These are phyloP conservation scores for Musa beccarii DNA, from an alignment of 176 grass and related monocot species.

Conservation along the genomic window DNA sequence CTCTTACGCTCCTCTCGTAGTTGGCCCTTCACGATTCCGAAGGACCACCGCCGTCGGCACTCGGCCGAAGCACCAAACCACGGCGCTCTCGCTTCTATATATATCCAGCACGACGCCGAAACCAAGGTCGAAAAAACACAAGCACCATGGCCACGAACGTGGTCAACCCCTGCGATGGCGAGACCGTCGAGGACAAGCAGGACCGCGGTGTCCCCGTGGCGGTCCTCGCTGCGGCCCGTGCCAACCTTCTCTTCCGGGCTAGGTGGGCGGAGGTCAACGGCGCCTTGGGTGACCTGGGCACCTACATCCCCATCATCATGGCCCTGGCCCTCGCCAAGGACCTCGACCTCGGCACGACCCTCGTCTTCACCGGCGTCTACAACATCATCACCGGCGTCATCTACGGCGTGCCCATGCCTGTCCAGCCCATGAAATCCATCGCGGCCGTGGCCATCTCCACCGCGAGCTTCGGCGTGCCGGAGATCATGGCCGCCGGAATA, in stretches of 20 bases:
- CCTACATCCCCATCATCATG: constrained; percentile 83
- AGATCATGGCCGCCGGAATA: constrained; percentile 72
- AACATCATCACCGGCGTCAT: constrained; percentile 41
- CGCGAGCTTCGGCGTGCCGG: constrained; percentile 35
- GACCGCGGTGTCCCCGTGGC: not conserved
- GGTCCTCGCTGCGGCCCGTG: not conserved
- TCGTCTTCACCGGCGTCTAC: constrained; percentile 46
- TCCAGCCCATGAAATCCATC: constrained; percentile 36
- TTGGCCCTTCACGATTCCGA: too few relatives aligned
- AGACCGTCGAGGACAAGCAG: too few relatives aligned
- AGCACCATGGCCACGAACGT: too few relatives aligned
- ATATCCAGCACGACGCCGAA: too few relatives aligned
- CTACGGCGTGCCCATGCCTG: constrained; percentile 49
- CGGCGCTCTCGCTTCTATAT: too few relatives aligned
- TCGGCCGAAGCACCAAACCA: too few relatives aligned
- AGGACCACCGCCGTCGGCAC: too few relatives aligned
- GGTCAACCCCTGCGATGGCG: too few relatives aligned
- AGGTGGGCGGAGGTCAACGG: constrained; percentile 68
- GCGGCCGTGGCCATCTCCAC: constrained; percentile 35
- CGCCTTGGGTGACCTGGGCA: constrained; percentile 77
- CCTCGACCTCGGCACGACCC: constrained; percentile 43
- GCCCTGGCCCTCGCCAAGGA: constrained; percentile 58
- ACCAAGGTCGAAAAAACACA: too few relatives aligned
- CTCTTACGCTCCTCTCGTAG: too few relatives aligned
- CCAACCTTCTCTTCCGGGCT: constrained; percentile 5